phyloP scores from a whole-genome alignment of 106 monocot genomes.

The Acorus gramineus region DNA sequence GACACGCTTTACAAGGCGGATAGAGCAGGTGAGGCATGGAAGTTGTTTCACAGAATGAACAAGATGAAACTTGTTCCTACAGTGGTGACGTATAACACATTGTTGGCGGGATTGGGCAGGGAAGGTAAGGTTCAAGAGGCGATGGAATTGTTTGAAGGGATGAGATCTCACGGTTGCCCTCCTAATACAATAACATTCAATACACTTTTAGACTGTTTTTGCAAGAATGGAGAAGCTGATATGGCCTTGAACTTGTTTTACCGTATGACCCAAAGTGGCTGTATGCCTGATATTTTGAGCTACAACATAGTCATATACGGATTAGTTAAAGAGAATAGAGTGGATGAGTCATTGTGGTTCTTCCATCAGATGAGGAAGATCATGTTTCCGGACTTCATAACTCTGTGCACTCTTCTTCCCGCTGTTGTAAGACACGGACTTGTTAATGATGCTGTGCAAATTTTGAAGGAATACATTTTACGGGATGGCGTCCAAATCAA shows the following conservation, averaged over 20 bases:
- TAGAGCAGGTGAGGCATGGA: conserved; percentile 72
- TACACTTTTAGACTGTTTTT: conserved; percentile 68
- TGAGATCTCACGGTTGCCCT: conserved; percentile 31
- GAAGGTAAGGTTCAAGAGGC: conserved; percentile 50
- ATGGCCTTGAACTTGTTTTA: conserved; percentile 60
- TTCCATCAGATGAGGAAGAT: conserved; percentile 85
- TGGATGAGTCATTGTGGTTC: conserved; percentile 64
- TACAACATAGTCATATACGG: conserved; percentile 86
- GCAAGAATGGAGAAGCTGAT: conserved; percentile 61
- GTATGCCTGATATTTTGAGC: conserved; percentile 63
- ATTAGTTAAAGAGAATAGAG: conserved; percentile 54
- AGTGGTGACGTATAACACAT: conserved; percentile 76
- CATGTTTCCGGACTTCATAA: conserved; percentile 59
- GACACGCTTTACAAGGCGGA: conserved; percentile 75
- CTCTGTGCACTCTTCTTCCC: conserved; percentile 71
- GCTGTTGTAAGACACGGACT: conserved; percentile 47
- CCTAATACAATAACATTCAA: conserved; percentile 84
- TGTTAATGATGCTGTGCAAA: conserved; percentile 44
- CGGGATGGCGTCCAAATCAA: conserved; percentile 28
- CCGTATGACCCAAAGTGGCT: conserved; percentile 39
- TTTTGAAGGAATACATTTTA: conserved; percentile 21
- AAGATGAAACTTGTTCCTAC: conserved; percentile 61
- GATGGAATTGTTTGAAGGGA: conserved; percentile 48
- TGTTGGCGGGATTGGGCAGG: conserved; percentile 65
- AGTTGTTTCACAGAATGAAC: conserved; percentile 50